These are phyloP conservation scores for Ophiostoma angusticollis DNA, from an alignment of 2,329 filamentous ascomycete genomes.

Conservation along the genomic window DNA sequence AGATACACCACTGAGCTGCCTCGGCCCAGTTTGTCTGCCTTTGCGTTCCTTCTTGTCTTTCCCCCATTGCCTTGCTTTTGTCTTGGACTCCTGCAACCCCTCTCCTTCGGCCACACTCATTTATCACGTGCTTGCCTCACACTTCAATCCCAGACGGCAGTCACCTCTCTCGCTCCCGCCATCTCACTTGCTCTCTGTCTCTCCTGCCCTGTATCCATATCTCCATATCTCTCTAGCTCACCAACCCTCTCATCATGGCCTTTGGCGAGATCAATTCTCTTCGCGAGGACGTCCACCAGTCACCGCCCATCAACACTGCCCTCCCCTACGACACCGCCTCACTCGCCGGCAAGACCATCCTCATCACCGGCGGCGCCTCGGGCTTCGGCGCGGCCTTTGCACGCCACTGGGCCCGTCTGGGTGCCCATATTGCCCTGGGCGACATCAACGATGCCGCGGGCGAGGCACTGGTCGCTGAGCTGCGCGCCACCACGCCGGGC, in stretches of 20 bases:
- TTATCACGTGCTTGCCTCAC: too few species aligned
- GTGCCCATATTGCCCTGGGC: constrained; percentile 49
- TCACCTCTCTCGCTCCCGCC: too few species aligned
- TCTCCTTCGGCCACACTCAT: too few species aligned
- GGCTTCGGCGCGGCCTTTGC: constrained; percentile 44
- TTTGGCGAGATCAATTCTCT: constrained; percentile 6
- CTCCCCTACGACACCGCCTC: constrained; percentile 30
- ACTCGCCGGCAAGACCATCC: constrained; percentile 40
- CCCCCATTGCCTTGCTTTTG: too few species aligned
- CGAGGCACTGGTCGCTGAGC: constrained; percentile 37
- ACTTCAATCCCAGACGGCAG: too few species aligned
- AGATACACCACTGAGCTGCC: too few species aligned
- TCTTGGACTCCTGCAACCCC: too few species aligned
- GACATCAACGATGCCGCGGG: constrained; percentile 46
- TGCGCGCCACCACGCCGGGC: constrained; percentile 31
- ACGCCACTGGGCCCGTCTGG: constrained; percentile 37
- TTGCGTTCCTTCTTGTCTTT: too few species aligned
- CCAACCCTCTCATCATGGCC: not conserved
- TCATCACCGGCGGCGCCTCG: constrained; percentile 52
- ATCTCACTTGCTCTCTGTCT: too few species aligned
- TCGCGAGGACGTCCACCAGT: constrained; percentile 5
- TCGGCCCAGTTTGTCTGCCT: too few species aligned
- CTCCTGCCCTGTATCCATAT: too few species aligned
- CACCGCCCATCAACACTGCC: constrained; percentile 30
- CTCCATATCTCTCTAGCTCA: too few species aligned